Evolutionary conservation across 495 filamentous ascomycete species (phyloP), one percentile per base, ranked within the genome.

Genomic region (Penicillium roqueforti): DNA sequence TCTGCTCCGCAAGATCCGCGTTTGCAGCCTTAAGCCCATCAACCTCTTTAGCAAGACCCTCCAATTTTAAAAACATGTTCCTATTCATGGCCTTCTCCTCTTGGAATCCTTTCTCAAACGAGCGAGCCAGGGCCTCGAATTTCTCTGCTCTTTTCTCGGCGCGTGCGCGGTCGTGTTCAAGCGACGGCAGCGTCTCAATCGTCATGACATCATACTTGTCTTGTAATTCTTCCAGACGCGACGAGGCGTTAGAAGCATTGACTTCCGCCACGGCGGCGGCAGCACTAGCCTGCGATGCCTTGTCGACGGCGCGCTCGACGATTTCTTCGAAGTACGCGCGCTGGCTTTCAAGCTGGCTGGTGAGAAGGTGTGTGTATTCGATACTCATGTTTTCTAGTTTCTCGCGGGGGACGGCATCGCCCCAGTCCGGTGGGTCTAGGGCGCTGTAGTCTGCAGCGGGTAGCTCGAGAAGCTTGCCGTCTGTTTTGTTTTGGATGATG

Each of bases 321-420:
- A 95, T 84, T 59, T 93, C 92, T 64, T 97, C 93, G 61, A 95
- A 98, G 68, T 97, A 98, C 4, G 87, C 77, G 39, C 93, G 84
- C 61, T 98, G 93, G 51, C 83, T 87, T 60, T 97, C 95, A 18
- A 98, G 81, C 67, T 98, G 93, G 51, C 80, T 87, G 9, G 88
- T 95, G 1, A 97, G 82, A 6, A 98, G 83, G 60, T 96, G 90
- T 6, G 93, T 90, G 66, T 97, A 97, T 72, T 98, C 93, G 53
- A 90, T 82, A 52, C 87, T 88, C 67, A 97, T 93, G 56, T 83
- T 87, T 39, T 98, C 93, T 14, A 97, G 76, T 69, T 98, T 98
- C 62, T 91, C 87, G 20, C 88, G 80, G 0, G 93, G 91, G 1
- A 97, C 88, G 22, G 86, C 83, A 58, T 96, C 92, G 0, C 64